Evolutionary conservation across 768 basidiomycete genomes (phyloP).

Genomic region (Dentipellis sp.): DNA sequence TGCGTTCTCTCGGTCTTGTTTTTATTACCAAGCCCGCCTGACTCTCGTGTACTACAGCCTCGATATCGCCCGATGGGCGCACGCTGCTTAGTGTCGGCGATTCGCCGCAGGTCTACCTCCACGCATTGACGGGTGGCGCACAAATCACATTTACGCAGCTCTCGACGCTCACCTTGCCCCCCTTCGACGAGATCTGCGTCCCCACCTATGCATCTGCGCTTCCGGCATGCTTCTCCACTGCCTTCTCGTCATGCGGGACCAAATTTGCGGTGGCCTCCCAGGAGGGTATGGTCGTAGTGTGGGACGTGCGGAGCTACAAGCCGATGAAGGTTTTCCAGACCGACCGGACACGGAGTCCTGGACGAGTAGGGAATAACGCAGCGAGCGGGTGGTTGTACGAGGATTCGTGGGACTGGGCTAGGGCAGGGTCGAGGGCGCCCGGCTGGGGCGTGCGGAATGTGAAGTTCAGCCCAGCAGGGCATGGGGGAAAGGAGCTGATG

Average conservation of each 20-base stretch:
- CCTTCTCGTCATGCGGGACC: constrained; percentile 65
- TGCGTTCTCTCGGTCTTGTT: constrained; percentile 27
- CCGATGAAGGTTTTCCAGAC: constrained; percentile 65
- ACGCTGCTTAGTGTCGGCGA: constrained; percentile 89
- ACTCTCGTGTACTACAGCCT: constrained; percentile 38
- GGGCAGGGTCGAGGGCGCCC: constrained; percentile 41
- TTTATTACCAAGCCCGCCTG: neutral
- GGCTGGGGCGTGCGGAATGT: constrained; percentile 82
- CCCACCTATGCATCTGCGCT: constrained; percentile 21
- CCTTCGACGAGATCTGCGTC: constrained; percentile 27
- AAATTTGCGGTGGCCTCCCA: constrained; percentile 83
- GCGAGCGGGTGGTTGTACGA: constrained; percentile 48
- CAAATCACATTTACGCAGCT: constrained; percentile 56
- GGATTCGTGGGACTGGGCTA: constrained; percentile 62
- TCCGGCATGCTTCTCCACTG: constrained; percentile 70
- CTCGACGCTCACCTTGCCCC: constrained; percentile 55
- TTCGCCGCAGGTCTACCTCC: constrained; percentile 77
- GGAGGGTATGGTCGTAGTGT: constrained; percentile 70
- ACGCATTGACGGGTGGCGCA: constrained; percentile 62
- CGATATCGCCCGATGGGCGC: constrained; percentile 81
- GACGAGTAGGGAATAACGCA: constrained; percentile 22
- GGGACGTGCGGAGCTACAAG: constrained; percentile 72
- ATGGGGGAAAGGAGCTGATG: constrained; percentile 62
- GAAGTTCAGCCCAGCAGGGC: constrained; percentile 68
- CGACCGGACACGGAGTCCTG: constrained; percentile 25